Base-by-base conservation (phyloP, 1,139 yeast species). In the Geotrichum carabidarum region DNA sequence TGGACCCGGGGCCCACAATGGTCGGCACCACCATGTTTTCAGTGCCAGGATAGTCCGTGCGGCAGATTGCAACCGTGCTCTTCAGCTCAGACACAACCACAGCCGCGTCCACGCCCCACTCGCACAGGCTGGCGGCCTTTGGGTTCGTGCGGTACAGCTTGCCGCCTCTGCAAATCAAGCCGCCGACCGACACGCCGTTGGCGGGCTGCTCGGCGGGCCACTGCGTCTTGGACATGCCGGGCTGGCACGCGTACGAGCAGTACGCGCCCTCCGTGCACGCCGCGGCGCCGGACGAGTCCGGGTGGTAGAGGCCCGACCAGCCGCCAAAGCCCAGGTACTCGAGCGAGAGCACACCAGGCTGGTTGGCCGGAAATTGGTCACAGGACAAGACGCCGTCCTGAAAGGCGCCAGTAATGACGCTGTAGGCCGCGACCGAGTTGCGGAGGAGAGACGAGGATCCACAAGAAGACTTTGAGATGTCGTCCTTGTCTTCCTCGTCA, bases 21-120 rank as follows among this genome's bases (percentile, higher is more conserved):
- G 97, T 91, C 70, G 98, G 98, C 60, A 91, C 79, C 65, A 83
- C 91, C 98, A 93, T 93, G 80, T 89, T 90, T 78, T 93, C 99
- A 60, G 96, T 85, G 77, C 98, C 98, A 67, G 98, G 99, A 81
- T 93, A 93, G 73, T 93, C 98, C 59, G 99, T 93, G 78, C 96
- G 85, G 79, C 99, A 91, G 66, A 91, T 77, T 57, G 97, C 88
- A 66, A 93, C 91, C 50, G 77, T 78, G 63, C 83, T 68, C 60
- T 73, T 71, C 60, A 86, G 75, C 65, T 85, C 76, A 68, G 85
- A 83, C 50, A 77, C 83, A 63, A 88, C 94, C 51, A 71, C 67
- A 51, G 95, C 95, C 58, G 84, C 72, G 58, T 81, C 72, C 32
- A 73, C 74, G 69, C 95, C 98, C 90, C 94, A 84, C 69, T 79